Evolutionary conservation across 306 rosid species (phyloP).

Genomic region (Acmispon strigosus): DNA sequence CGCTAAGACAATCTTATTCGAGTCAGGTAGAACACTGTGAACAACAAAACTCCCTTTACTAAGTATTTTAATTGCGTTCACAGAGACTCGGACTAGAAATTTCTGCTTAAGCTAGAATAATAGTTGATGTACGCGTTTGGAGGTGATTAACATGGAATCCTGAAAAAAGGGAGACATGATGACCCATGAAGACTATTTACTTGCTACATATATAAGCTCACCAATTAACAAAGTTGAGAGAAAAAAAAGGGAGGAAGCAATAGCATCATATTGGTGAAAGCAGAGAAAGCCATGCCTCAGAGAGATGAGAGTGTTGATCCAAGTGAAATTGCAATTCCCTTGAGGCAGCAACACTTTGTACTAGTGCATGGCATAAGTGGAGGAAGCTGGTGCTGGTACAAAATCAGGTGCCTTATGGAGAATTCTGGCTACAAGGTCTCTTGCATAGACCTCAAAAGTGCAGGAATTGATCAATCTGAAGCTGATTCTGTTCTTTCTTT

Average conservation of each 20-base stretch:
- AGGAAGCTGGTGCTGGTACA: constrained; percentile 95
- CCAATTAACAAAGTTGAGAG: neutral
- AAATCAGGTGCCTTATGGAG: constrained; percentile 76
- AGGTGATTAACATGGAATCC: neutral
- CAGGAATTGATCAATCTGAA: constrained; percentile 58
- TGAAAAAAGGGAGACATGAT: constrained; percentile 9
- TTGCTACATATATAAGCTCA: neutral
- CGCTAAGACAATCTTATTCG: too few relatives aligned
- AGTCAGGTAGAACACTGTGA: too few relatives aligned
- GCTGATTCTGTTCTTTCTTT: constrained; percentile 55
- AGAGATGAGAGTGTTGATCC: constrained; percentile 17
- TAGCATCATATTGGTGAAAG: constrained; percentile 12
- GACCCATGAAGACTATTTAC: neutral
- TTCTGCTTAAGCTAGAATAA: too few relatives aligned
- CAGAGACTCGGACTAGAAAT: too few relatives aligned
- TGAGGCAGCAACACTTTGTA: constrained; percentile 61
- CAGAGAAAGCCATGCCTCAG: constrained; percentile 25
- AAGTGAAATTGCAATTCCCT: neutral
- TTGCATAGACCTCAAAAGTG: constrained; percentile 70
- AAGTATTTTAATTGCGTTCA: too few relatives aligned
- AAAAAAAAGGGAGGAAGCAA: neutral
- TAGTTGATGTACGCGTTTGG: too few relatives aligned
- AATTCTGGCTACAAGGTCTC: constrained; percentile 76
- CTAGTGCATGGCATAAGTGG: constrained; percentile 74
- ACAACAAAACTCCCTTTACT: too few relatives aligned